Conservation (phyloP, 2,329 filamentous ascomycete genomes). For the Trichoderma endophyticum region DNA sequence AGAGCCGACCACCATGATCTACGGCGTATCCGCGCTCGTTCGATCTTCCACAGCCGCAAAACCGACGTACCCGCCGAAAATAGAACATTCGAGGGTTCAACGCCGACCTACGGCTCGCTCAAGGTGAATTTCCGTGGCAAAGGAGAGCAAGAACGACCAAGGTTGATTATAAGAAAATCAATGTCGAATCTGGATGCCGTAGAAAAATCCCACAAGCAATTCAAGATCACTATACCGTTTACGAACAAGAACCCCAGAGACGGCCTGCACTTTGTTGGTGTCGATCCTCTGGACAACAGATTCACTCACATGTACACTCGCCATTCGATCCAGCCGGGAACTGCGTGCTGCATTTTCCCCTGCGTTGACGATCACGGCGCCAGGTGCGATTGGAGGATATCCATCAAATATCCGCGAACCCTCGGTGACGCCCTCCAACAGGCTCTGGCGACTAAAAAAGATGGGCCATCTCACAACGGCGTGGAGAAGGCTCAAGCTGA, state of each 20-base stretch:
- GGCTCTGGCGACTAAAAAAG: conserved; percentile 42
- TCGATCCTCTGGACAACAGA: conserved; percentile 72
- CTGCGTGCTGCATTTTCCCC: conserved; percentile 83
- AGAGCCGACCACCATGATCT: conserved; percentile 73
- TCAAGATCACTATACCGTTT: conserved; percentile 68
- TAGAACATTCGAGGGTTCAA: conserved; percentile 54
- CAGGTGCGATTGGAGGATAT: conserved; percentile 82
- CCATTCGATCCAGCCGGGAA: conserved; percentile 73
- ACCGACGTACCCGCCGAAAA: conserved; percentile 54
- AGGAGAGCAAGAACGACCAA: conserved; percentile 39
- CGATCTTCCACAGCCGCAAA: conserved; percentile 48
- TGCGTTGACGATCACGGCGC: conserved; percentile 84
- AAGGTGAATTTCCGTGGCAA: conserved; percentile 43
- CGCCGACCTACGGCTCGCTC: conserved; percentile 54
- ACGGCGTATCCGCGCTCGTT: conserved; percentile 63
- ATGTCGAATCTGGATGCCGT: conserved; percentile 31
- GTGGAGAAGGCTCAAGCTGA: conserved; percentile 39
- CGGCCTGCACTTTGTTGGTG: conserved; percentile 86
- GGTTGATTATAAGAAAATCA: conserved; percentile 45
- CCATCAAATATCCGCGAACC: conserved; percentile 80
- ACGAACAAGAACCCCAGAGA: conserved; percentile 72
- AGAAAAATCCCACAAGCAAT: conserved; percentile 45
- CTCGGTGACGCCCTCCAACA: conserved; percentile 71
- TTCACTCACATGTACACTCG: conserved; percentile 92
- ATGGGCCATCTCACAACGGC: conserved; percentile 30